Evolutionary conservation across 2,329 filamentous ascomycete species (phyloP), one percentile per base, ranked within the genome.

Genomic region (Beauveria caledonica): DNA sequence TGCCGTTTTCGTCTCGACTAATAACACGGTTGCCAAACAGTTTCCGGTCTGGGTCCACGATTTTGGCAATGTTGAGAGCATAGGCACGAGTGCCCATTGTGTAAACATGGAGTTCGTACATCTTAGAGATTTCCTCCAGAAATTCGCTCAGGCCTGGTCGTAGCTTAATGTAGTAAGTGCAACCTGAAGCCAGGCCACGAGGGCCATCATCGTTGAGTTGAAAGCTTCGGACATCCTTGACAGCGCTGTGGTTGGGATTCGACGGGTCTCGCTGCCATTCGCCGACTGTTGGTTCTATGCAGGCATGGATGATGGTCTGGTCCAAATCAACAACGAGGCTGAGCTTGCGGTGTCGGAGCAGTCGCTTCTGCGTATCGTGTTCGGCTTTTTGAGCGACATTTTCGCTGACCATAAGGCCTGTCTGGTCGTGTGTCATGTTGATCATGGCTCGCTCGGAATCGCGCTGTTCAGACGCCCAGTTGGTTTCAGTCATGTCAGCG

Each of bases 41-140:
- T 70, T 88, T 92, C 64, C 87, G 85, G 39, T 93, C 86, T 0
- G 93, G 93, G 69, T 99, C 94, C 63, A 99, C 89, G 64, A 99
- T 93, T 66, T 89, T 88, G 42, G 92, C 92, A 67, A 99, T 95
- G 63, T 90, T 88, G 66, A 92, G 82, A 10, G 94, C 94, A 71
- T 99, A 99, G n/a, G 93, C 90, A 64, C 94, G 85, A 23, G 94
- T 99, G 60, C 93, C 94, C 94, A 99, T 99, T 48, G 94, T 99
- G 77, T 99, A 99, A 64, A 99, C 93, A 72, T 99, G 94, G 69
- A 97, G 80, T 76, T 99, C 94, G 75, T 94, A 99, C 68, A 94
- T 78, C 68, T 86, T 82, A 1, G 91, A 85, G 52, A 97, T 82
- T 57, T 85, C 83, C 62, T 89, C 80, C 53, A 99, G 79, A 69